These are phyloP conservation scores for Knoxdaviesia capensis DNA, from an alignment of 2,329 filamentous ascomycete species.

Conservation along the genomic window DNA sequence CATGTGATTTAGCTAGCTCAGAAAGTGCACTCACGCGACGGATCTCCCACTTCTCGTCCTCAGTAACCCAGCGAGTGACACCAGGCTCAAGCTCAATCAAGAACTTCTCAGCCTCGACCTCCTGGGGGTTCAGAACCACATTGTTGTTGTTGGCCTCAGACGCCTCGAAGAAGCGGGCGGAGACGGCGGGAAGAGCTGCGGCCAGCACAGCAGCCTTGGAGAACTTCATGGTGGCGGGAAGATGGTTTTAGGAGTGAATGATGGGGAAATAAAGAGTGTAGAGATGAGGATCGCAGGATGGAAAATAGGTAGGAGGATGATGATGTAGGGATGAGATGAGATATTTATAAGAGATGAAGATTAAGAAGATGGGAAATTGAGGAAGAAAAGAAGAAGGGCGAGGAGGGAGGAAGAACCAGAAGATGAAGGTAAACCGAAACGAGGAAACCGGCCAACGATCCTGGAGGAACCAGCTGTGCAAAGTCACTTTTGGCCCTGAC, in stretches of 20 bases:
- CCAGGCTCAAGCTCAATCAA: slow-evolving; percentile 74
- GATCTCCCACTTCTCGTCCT: slow-evolving; percentile 88
- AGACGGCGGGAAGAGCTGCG: slow-evolving; percentile 30
- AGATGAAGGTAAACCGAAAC: too few species aligned
- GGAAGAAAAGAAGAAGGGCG: too few species aligned
- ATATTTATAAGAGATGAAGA: too few species aligned
- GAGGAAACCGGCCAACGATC: too few species aligned
- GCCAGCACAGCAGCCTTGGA: slow-evolving; percentile 30
- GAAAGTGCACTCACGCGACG: slow-evolving; percentile 40
- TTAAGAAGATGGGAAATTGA: too few species aligned
- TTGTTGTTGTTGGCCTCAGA: slow-evolving; percentile 29
- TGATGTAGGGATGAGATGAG: neutral
- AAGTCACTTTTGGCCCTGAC: too few species aligned
- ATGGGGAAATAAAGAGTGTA: neutral
- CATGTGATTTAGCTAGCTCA: too few species aligned
- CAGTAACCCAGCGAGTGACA: slow-evolving; percentile 69
- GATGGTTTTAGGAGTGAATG: neutral
- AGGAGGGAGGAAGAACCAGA: too few species aligned
- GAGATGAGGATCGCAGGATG: neutral
- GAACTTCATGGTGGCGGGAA: slow-evolving; percentile 25
- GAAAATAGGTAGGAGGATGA: neutral
- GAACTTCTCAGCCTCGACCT: slow-evolving; percentile 30
- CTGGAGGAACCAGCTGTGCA: too few species aligned
- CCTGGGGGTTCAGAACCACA: slow-evolving; percentile 25
- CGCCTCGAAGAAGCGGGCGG: slow-evolving; percentile 34